Conservation (phyloP, 768 basidiomycete species). For the Hortiboletus flavorubellus region DNA sequence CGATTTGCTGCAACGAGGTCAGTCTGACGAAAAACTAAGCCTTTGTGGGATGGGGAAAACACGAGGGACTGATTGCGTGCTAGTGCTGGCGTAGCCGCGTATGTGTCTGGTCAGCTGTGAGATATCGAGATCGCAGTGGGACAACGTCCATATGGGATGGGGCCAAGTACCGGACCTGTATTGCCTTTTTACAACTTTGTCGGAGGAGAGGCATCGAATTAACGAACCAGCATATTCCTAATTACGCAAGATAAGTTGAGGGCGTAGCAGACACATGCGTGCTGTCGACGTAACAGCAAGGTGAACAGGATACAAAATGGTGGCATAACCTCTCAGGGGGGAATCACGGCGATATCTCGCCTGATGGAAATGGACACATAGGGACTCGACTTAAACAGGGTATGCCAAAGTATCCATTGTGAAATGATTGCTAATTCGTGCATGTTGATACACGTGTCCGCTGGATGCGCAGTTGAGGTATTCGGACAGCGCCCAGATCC, state of each 20-base stretch:
- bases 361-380: slow-evolving; percentile 14
- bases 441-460: slow-evolving; percentile 27
- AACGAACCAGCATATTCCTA: slow-evolving; percentile 11
- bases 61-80: slow-evolving; percentile 14
- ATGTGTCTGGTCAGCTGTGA: slow-evolving; percentile 11
- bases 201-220: slow-evolving; percentile 8
- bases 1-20: slow-evolving; percentile 10
- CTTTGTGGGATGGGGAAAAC: slow-evolving; percentile 16
- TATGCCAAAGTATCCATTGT: slow-evolving; percentile 4
- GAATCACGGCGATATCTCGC: slow-evolving; percentile 12
- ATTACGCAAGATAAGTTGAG: slow-evolving; percentile 21
- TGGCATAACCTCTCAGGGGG: slow-evolving; percentile 18
- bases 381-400: slow-evolving; percentile 12
- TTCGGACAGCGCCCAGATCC: slow-evolving; percentile 22
- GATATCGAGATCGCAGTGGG: slow-evolving; percentile 13
- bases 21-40: slow-evolving; percentile 13
- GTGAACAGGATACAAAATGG: slow-evolving; percentile 2
- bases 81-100: not conserved
- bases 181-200: slow-evolving; percentile 6
- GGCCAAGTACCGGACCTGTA: slow-evolving; percentile 2
- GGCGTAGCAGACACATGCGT: slow-evolving; percentile 11
- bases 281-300: slow-evolving; percentile 28
- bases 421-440: slow-evolving; percentile 5
- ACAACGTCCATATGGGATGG: slow-evolving; percentile 1
- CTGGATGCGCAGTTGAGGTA: slow-evolving; percentile 12